Conservation (phyloP, 1,139 yeast genomes). For the Oligophagozyma castellii region DNA sequence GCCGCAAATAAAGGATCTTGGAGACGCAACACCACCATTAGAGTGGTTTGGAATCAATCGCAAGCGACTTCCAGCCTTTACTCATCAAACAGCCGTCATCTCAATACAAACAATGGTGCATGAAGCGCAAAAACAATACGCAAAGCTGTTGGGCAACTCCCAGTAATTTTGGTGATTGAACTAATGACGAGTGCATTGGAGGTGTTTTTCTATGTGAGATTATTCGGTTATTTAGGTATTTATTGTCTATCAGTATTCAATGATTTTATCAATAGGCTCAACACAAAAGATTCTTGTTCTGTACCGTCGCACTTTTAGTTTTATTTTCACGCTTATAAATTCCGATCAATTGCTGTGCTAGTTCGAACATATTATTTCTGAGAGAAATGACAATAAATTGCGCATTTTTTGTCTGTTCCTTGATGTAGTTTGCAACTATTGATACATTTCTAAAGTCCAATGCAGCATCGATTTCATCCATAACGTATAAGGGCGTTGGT, state of each 20-base stretch:
- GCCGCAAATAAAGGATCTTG: conserved; percentile 80
- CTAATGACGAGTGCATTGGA: neutral
- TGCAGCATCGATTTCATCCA: conserved; percentile 99
- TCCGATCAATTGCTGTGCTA: conserved; percentile 88
- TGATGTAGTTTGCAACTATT: conserved; percentile 92
- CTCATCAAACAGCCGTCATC: conserved; percentile 68
- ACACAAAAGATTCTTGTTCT: conserved; percentile 39
- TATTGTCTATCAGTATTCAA: too few species aligned
- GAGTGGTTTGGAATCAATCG: conserved; percentile 97
- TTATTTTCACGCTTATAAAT: conserved; percentile 85
- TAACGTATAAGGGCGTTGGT: conserved; percentile 94
- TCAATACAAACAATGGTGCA: conserved; percentile 60
- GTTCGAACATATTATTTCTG: conserved; percentile 94
- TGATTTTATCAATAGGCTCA: conserved; percentile 3
- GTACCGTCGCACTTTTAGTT: conserved; percentile 72
- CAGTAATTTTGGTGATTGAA: conserved; percentile 3
- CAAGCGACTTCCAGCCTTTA: conserved; percentile 67
- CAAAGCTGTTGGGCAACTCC: conserved; percentile 26
- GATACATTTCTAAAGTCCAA: conserved; percentile 93
- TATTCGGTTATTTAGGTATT: too few species aligned
- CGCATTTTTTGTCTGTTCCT: conserved; percentile 89
- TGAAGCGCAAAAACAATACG: conserved; percentile 37
- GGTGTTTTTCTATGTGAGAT: too few species aligned
- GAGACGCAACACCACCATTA: conserved; percentile 93
- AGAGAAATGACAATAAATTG: conserved; percentile 92